Percentiles rank a stretch among this genome's conserved stretches.
Conservation (phyloP, 2,329 filamentous ascomycete species). For the Diaporthe sp. region DNA sequence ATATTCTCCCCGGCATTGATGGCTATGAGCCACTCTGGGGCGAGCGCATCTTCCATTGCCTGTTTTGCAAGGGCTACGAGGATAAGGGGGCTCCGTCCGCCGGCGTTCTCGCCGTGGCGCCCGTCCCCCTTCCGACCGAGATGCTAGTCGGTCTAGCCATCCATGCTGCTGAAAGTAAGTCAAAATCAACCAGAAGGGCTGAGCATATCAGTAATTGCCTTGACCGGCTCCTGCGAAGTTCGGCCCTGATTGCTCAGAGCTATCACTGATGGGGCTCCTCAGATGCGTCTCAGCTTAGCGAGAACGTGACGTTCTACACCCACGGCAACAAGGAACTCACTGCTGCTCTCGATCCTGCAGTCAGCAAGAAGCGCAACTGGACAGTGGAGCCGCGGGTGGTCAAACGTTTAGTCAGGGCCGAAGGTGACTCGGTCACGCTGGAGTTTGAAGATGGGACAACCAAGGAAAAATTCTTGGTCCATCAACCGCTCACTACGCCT, state of each 20-base stretch:
- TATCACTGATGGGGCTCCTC: no score
- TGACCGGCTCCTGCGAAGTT: background rate
- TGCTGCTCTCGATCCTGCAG: background rate
- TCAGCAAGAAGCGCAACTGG: constrained; percentile 18
- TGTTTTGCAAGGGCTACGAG: constrained; percentile 72
- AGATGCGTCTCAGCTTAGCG: constrained; percentile 14
- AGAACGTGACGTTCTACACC: constrained; percentile 18
- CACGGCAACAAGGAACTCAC: constrained; percentile 17
- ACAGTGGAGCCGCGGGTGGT: background rate
- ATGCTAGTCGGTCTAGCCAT: background rate
- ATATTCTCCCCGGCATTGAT: constrained; percentile 62
- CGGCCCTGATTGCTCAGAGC: background rate
- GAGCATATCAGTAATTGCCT: background rate
- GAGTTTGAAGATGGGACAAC: background rate
- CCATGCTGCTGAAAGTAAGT: constrained; percentile 18
- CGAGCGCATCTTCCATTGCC: constrained; percentile 67
- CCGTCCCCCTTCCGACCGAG: background rate
- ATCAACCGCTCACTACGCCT: background rate
- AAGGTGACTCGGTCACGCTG: background rate
- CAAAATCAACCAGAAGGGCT: no score
- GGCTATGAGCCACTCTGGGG: constrained; percentile 70
- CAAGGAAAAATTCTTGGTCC: constrained; percentile 16
- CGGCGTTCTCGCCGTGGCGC: constrained; percentile 49
- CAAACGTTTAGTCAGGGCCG: background rate
- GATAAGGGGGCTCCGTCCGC: constrained; percentile 60